These are phyloP conservation scores for Kalaharituber pfeilii DNA, from an alignment of 2,329 filamentous ascomycete genomes.

Conservation along the genomic window DNA sequence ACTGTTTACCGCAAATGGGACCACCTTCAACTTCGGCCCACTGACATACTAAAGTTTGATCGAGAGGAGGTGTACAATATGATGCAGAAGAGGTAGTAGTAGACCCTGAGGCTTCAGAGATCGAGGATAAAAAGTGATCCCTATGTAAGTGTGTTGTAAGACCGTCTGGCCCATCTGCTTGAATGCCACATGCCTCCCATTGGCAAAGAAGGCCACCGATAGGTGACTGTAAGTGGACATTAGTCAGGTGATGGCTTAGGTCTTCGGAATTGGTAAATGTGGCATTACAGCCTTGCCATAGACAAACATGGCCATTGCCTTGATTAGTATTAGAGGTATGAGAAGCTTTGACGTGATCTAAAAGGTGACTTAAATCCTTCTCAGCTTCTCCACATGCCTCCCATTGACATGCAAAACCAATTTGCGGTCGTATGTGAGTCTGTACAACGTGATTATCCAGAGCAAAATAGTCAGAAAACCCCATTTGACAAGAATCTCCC, in stretches of 20 bases:
- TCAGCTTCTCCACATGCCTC: background rate
- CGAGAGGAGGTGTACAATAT: background rate
- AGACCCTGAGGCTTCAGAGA: background rate
- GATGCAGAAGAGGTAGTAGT: background rate
- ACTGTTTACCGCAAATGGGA: constrained; percentile 9
- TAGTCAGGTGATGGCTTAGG: constrained; percentile 12
- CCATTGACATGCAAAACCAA: background rate
- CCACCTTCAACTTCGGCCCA: constrained; percentile 7
- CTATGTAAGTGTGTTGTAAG: constrained; percentile 14
- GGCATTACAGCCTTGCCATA: constrained; percentile 17
- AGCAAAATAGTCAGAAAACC: background rate
- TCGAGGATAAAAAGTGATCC: constrained; percentile 7
- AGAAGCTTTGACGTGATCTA: background rate
- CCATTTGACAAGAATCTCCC: background rate
- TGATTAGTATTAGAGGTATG: background rate
- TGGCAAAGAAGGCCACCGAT: constrained; percentile 10
- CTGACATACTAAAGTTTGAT: constrained; percentile 1
- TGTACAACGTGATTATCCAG: background rate
- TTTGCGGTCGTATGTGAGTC: background rate
- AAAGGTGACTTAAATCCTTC: background rate
- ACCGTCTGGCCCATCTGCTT: constrained; percentile 11
- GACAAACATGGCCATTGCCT: constrained; percentile 6
- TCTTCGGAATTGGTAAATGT: constrained; percentile 14
- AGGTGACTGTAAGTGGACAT: constrained; percentile 5
- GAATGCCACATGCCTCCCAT: constrained; percentile 15